Percentiles rank a stretch among this genome's conserved stretches.
Evolutionary conservation across 305 asterid genomes (phyloP).

Genomic region (Lippia alba): DNA sequence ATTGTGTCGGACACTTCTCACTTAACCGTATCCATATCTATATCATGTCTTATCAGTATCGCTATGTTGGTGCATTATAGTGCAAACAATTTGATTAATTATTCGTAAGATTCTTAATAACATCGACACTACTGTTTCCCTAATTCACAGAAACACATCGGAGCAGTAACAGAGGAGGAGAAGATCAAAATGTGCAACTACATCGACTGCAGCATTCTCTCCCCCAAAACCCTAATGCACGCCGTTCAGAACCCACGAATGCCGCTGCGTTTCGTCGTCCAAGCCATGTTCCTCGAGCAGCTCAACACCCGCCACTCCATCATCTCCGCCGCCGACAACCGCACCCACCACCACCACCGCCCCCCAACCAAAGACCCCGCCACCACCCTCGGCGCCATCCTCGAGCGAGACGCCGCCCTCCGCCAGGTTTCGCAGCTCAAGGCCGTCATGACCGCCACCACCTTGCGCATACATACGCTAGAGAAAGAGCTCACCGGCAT

Average conservation of each 20-base stretch:
- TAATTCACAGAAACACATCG: slow-evolving; percentile 51
- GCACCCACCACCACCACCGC: slow-evolving; percentile 14
- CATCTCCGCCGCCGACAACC: slow-evolving; percentile 53
- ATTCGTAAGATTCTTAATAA: background rate
- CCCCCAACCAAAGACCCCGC: slow-evolving; percentile 27
- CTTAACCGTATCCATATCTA: too few relatives aligned
- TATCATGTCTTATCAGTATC: too few relatives aligned
- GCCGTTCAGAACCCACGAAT: slow-evolving; percentile 84
- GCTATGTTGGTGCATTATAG: too few relatives aligned
- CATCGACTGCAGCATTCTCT: slow-evolving; percentile 70
- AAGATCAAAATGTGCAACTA: slow-evolving; percentile 68
- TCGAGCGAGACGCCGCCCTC: slow-evolving; percentile 77
- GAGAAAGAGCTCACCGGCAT: slow-evolving; percentile 72
- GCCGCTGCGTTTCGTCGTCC: slow-evolving; percentile 84
- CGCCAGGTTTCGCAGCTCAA: slow-evolving; percentile 71
- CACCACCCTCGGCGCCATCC: slow-evolving; percentile 65
- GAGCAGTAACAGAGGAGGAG: slow-evolving; percentile 52
- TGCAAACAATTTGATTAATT: too few relatives aligned
- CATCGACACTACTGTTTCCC: background rate
- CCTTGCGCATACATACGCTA: slow-evolving; percentile 60
- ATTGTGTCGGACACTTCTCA: too few relatives aligned
- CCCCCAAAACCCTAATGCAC: slow-evolving; percentile 69
- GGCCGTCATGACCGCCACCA: slow-evolving; percentile 66
- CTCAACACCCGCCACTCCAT: slow-evolving; percentile 80
- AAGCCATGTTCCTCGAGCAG: slow-evolving; percentile 94